Evolutionary conservation across 495 filamentous ascomycete genomes (phyloP), one percentile per base, ranked within the genome.

Genomic region (Penicillium odoratum): DNA sequence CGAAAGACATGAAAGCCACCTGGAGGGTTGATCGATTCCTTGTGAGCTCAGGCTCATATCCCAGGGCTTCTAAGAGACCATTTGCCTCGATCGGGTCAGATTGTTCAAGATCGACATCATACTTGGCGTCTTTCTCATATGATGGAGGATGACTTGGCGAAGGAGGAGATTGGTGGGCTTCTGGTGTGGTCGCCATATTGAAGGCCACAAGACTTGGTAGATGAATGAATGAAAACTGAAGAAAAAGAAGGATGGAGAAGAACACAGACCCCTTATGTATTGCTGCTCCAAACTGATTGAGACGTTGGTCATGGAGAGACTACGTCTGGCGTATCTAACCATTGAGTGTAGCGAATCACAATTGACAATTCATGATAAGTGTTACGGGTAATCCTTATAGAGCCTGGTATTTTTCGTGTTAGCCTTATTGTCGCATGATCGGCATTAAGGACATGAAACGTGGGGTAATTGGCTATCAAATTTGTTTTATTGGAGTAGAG

Each of bases 11-110:
- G 40, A 60, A 64, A 18, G 64, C 56, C 15, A 65, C 59, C 11
- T 66, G 62, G 7, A 61, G 53, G 3, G 83, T 83, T 56, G 79
- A 80, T 33, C 83, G 66, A 48, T 77, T 77, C 58, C 80, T 69
- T 11, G 79, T 76, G 51, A 84, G 66, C 56, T 84, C 81, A 25
- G 74, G 67, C 68, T 79, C 81, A 60, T 84, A 84, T 3, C 81
- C 81, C 69, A 84, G 76, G 60, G 62, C 62, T 50, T 67, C 65
- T 11, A 67, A 54, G 11, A 60, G 31, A 5, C 64, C 64, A 18
- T 66, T 66, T 36, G 64, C 64, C n/a, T 57, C 56, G 10, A 21
- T 33, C 5, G 58, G 48, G 28, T 63, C 58, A 7, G 57, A 51
- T 34, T 63, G 31, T 25, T 58, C 55, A 4, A 56, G 46, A 2